Evolutionary conservation across 352 stramenopile species (phyloP), one percentile per base, ranked within the genome.

Genomic region (Phytopythium boreale): DNA sequence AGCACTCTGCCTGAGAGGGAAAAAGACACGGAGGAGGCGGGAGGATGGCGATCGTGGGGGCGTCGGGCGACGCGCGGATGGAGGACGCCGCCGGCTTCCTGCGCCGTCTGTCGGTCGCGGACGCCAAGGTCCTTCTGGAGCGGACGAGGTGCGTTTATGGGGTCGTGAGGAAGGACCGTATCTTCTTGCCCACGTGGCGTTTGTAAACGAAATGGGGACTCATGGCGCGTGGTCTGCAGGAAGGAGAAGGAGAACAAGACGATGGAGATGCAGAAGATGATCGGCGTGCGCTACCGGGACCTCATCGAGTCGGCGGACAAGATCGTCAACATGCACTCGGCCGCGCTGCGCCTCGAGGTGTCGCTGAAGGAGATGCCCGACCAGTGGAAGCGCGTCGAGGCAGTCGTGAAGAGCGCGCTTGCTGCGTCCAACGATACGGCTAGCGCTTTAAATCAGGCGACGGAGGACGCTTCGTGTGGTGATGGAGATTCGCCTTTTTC

Each of bases 201-300:
- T 50, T 12, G 19, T 26, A 9, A 17, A 17, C 20, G 34, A 24
- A 17, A 26, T 2, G 37, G 36, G 2, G 29, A 56, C 20, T 24
- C 8, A 29, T 49, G 29, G 8, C 0, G 14, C 1, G 20, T 22
- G 11, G 51, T 9, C 3, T 39, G 20, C 51, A 92, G 85, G 34
- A 89, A 89, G 55, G 86, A 95, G 66, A 95, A 93, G 64, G 84
- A 92, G 66, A 79, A 75, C 59, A 96, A 96, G 73, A 92, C 87
- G 26, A 86, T 91, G 65, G 87, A 97, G 64, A 95, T 97, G 86
- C 90, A 97, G 64, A 90, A 90, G 63, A 97, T 98, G 90, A 96
- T 97, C 39, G 85, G 91, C 43, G 93, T 96, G 43, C 72, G 91
- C 6, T 98, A 98, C 53, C 90, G 95, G 34, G 90, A 98, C 62